A percentile compares a stretch with the other conserved stretches of the same genome.
phyloP scores from a whole-genome alignment of 768 basidiomycete genomes.

The Leucosporidium yakuticum region DNA sequence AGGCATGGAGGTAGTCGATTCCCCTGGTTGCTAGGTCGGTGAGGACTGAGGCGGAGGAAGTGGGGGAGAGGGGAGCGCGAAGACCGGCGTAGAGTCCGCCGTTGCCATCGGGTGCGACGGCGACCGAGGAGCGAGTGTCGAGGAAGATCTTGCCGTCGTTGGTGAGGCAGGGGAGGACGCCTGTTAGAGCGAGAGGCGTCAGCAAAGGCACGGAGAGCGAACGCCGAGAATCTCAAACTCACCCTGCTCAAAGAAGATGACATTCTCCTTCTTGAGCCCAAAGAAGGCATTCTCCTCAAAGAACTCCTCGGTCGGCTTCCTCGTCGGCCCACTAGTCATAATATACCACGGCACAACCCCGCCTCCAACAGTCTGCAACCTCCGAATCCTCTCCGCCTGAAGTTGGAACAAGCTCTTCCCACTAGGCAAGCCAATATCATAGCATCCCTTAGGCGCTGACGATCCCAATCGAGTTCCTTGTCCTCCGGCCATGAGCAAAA shows the following conservation, averaged over 20 bases:
- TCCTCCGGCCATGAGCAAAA: slow-evolving; percentile 94
- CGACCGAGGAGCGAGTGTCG: slow-evolving; percentile 66
- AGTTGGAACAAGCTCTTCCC: slow-evolving; percentile 92
- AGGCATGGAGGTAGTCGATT: slow-evolving; percentile 83
- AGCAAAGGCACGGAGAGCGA: not conserved
- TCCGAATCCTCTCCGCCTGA: slow-evolving; percentile 91
- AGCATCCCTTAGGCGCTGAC: slow-evolving; percentile 90
- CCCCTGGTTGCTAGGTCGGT: slow-evolving; percentile 69
- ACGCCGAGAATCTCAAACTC: slow-evolving; percentile 28
- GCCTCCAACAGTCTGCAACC: slow-evolving; percentile 59
- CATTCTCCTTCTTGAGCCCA: slow-evolving; percentile 69
- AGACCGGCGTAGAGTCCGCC: slow-evolving; percentile 95
- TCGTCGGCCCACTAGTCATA: slow-evolving; percentile 97
- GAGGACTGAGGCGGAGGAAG: slow-evolving; percentile 66
- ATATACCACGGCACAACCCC: slow-evolving; percentile 86
- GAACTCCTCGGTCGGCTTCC: slow-evolving; percentile 75
- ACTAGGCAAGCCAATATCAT: slow-evolving; percentile 90
- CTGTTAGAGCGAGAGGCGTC: slow-evolving; percentile 48
- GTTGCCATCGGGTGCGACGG: slow-evolving; percentile 97
- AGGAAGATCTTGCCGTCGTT: slow-evolving; percentile 91
- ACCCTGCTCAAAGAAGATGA: slow-evolving; percentile 98
- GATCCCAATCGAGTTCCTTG: slow-evolving; percentile 94
- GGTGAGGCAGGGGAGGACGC: slow-evolving; percentile 88
- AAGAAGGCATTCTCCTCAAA: slow-evolving; percentile 73
- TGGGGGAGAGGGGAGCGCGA: slow-evolving; percentile 45